Evolutionary conservation across 371 early-diverging fungal species (phyloP).

Genomic region (Mucor plumbeus): DNA sequence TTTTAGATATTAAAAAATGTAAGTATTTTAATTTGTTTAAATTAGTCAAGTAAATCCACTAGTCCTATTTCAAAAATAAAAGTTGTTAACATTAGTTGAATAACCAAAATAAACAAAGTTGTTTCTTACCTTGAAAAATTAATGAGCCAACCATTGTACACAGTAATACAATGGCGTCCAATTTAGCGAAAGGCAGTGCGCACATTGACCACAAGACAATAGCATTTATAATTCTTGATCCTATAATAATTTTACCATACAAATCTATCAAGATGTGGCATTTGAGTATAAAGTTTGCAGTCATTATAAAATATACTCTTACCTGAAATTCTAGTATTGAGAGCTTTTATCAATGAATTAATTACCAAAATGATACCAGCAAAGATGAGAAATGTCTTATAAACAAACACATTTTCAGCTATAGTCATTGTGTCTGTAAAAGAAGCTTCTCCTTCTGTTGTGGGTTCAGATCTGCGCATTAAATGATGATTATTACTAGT

Average conservation of each 20-base stretch:
- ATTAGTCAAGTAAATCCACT: constrained; percentile 27
- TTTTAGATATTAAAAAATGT: too few species aligned
- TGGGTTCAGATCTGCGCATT: constrained; percentile 23
- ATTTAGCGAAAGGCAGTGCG: constrained; percentile 51
- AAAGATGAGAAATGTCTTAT: constrained; percentile 54
- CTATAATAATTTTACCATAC: constrained; percentile 53
- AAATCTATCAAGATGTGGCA: constrained; percentile 30
- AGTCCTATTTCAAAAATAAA: constrained; percentile 12
- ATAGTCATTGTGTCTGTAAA: constrained; percentile 19
- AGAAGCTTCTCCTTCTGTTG: constrained; percentile 17
- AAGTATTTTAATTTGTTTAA: background rate
- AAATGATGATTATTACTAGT: constrained; percentile 4
- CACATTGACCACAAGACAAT: constrained; percentile 52
- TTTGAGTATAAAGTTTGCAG: too few species aligned
- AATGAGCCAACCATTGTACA: constrained; percentile 51
- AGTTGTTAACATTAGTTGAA: too few species aligned
- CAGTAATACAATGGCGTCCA: constrained; percentile 48
- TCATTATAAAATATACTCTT: background rate
- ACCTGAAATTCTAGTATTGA: constrained; percentile 53
- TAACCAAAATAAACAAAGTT: constrained; percentile 40
- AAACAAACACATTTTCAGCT: constrained; percentile 46
- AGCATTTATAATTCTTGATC: constrained; percentile 47
- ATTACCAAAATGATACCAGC: constrained; percentile 51
- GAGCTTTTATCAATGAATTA: constrained; percentile 54
- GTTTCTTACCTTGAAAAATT: constrained; percentile 45